Base-by-base conservation (phyloP, 345 rosid species). In the Gossypium sturtianum region DNA sequence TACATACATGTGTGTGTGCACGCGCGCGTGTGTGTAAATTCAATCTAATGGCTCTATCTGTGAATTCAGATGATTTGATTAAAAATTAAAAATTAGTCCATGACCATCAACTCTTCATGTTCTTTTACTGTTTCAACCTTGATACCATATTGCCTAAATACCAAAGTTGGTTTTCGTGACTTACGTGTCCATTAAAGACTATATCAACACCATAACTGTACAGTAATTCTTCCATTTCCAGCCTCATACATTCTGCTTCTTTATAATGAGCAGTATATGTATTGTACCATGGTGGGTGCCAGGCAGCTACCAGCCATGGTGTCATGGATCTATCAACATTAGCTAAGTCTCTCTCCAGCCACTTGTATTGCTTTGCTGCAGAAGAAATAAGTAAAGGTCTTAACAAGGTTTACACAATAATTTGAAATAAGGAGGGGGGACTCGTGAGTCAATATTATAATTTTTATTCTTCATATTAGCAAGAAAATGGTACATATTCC, bases 281-380 rank as follows among this genome's bases (percentile, higher is more conserved):
- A 81, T 88, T 87, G 64, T 94, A 94, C 98, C 98, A 92, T 34
- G 98, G 97, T 72, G 88, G 79, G 61, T 89, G 92, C 97, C 98
- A 94, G 47, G 86, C 81, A 79, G 94, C 98, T 72, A 92, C 86
- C 77, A 92, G 71, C 98, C 98, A 92, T 69, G 98, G 96, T 49
- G 97, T 94, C 72, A 85, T 80, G 64, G 82, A 69, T 79, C 98
- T 84, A 81, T 94, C 67, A 7, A 91, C 83, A 29, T 79, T 80
- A 19, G 81, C 81, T 64, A 94, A 79, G 74, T 94, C 93, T 25
- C 76, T 80, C 81, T 88, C 89, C 65, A 94, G 86, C 98, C 98
- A 94, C 49, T 73, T 80, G 84, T 86, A 92, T 76, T 94, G 97
- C 73, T 84, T 89, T 10, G 87, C 98, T 94, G 87, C 72, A 70